These are phyloP conservation scores for Mucor piriformis DNA, from an alignment of 371 early-diverging fungal genomes.

Conservation along the genomic window DNA sequence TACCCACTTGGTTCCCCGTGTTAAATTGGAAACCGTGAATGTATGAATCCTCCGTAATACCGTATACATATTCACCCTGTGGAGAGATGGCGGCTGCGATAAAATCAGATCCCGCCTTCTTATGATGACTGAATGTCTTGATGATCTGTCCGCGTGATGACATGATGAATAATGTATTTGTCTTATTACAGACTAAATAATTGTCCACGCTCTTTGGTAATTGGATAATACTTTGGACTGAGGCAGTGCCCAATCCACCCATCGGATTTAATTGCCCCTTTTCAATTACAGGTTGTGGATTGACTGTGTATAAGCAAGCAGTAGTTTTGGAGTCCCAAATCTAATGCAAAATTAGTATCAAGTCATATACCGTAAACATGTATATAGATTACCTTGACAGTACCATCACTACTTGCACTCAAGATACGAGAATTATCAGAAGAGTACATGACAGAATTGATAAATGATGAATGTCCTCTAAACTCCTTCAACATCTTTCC, in stretches of 20 bases:
- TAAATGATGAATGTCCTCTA: constrained; percentile 86
- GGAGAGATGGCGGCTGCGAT: constrained; percentile 67
- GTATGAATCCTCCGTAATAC: constrained; percentile 63
- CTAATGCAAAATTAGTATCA: too few species aligned
- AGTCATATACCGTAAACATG: too few species aligned
- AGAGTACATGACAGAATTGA: constrained; percentile 78
- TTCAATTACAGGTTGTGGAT: constrained; percentile 23
- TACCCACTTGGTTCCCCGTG: constrained; percentile 46
- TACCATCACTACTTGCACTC: constrained; percentile 87
- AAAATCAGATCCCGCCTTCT: constrained; percentile 59
- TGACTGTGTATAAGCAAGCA: constrained; percentile 30
- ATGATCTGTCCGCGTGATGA: constrained; percentile 59
- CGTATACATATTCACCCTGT: constrained; percentile 77
- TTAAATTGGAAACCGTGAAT: constrained; percentile 64
- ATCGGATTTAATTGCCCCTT: constrained; percentile 29
- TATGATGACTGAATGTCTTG: constrained; percentile 39
- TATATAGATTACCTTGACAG: constrained; percentile 65
- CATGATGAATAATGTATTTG: constrained; percentile 63
- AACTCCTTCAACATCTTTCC: constrained; percentile 89
- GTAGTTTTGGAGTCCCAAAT: constrained; percentile 70
- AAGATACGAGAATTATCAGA: constrained; percentile 68
- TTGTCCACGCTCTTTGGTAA: constrained; percentile 61
- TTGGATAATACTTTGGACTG: constrained; percentile 34
- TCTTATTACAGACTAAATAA: constrained; percentile 77
- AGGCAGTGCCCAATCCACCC: constrained; percentile 28